Evolutionary conservation across 2,329 filamentous ascomycete genomes (phyloP), one percentile per base, ranked within the genome.

Genomic region (Colletotrichum orbiculare): DNA sequence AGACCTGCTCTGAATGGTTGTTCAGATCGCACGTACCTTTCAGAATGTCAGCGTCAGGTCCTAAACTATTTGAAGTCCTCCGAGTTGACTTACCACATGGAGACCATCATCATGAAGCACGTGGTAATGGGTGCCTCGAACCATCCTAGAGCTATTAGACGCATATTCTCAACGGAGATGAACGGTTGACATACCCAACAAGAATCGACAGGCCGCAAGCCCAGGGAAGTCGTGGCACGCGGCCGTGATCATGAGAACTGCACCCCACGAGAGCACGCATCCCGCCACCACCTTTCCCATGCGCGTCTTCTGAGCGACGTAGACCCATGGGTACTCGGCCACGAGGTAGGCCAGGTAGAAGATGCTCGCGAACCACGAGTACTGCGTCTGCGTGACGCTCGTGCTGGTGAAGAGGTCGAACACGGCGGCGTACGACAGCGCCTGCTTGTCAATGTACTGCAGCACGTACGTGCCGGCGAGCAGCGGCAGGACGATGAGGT

Each of bases 381-480:
- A 88, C 55, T 86, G 74, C 1, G 75, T 74, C 12, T 76, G 71
- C 1, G 73, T 79, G 68, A 86, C 85, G 15, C 78, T 74, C 0
- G 84, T 85, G 25, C 79, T 79, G 11, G 74, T 73, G 65, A 86
- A 82, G 0, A 87, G 75, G 52, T 87, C 85, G 64, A 87, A 87
- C 0, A 87, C 83, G 2, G 85, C 84, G 0, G 82, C 79, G 70
- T 87, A 87, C 0, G 79, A 79, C 6, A 87, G 74, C 0, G 84
- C 82, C 66, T 83, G 80, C 73, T 87, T 88, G 72, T 87, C 84
- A 69, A 86, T 83, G 65, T 84, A 86, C 67, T 87, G 85, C 6
- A 87, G 74, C 3, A 82, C 73, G 52, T 81, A 85, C 0, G 82
- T 85, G 1, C 79, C 78, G 42, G 78, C 79, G 3, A 88, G 78